These are phyloP conservation scores for Medicago arabica DNA, from an alignment of 306 rosid species.

Conservation along the genomic window DNA sequence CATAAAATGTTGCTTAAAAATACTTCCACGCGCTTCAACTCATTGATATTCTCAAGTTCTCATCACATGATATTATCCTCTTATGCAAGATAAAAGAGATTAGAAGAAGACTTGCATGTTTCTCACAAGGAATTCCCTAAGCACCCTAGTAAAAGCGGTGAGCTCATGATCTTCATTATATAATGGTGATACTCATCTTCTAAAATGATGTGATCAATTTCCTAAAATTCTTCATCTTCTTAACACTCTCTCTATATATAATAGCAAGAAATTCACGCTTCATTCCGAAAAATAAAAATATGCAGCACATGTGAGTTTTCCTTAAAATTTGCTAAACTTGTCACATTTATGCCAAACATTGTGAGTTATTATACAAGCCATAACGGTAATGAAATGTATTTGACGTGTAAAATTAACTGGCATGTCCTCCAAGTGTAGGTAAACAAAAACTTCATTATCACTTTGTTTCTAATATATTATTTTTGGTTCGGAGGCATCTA, in stretches of 20 bases:
- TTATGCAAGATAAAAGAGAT: constrained; percentile 29
- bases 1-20: constrained; percentile 39
- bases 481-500: background rate
- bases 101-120: no score
- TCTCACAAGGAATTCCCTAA: constrained; percentile 52
- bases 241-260: background rate
- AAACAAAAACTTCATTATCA: background rate
- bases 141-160: constrained; percentile 37
- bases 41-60: constrained; percentile 42
- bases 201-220: constrained; percentile 48
- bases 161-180: constrained; percentile 48
- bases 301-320: background rate
- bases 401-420: constrained; percentile 17
- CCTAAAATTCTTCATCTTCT: constrained; percentile 53
- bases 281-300: no score
- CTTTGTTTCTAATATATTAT: background rate
- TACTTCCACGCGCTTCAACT: constrained; percentile 53
- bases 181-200: constrained; percentile 30
- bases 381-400: background rate
- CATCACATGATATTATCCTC: background rate
- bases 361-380: constrained; percentile 26
- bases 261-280: no score
- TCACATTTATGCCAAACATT: constrained; percentile 52
- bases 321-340: constrained; percentile 41
- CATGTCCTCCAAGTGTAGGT: background rate